Conservation (phyloP, 306 rosid species). For the Lupinus albus region DNA sequence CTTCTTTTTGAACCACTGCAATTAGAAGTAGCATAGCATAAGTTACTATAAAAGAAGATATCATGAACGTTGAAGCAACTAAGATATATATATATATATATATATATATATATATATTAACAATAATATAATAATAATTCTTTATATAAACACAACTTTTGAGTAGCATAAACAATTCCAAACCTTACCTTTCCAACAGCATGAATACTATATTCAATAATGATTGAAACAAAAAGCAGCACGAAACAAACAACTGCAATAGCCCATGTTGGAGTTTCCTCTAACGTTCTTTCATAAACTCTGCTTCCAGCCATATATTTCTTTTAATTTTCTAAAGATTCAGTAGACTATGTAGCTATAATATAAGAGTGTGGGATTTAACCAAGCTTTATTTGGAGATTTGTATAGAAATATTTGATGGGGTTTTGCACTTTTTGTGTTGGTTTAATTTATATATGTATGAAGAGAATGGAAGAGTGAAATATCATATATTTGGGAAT, state of each 20-base stretch:
- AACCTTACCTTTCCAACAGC: slow-evolving; percentile 51
- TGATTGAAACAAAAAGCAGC: slow-evolving; percentile 60
- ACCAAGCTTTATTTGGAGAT: background rate
- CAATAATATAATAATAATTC: background rate
- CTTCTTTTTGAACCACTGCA: slow-evolving; percentile 47
- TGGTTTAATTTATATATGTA: background rate
- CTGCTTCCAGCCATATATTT: background rate
- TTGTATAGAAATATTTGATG: background rate
- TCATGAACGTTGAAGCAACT: background rate
- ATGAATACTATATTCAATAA: slow-evolving; percentile 65
- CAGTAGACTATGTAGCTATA: background rate
- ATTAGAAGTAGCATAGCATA: slow-evolving; percentile 1
- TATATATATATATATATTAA: too few relatives aligned
- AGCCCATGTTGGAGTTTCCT: slow-evolving; percentile 81
- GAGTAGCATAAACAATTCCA: background rate
- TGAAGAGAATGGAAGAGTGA: background rate
- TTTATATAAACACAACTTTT: background rate
- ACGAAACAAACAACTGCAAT: slow-evolving; percentile 76
- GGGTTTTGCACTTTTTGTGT: background rate
- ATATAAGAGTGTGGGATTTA: background rate
- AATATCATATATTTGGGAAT: background rate
- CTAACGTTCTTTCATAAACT: slow-evolving; percentile 46
- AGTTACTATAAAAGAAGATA: background rate
- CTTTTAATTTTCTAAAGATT: background rate
- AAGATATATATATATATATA: too few relatives aligned